Evolutionary conservation across 2,329 filamentous ascomycete genomes (phyloP).

Genomic region (Dothiorella sarmentorum): DNA sequence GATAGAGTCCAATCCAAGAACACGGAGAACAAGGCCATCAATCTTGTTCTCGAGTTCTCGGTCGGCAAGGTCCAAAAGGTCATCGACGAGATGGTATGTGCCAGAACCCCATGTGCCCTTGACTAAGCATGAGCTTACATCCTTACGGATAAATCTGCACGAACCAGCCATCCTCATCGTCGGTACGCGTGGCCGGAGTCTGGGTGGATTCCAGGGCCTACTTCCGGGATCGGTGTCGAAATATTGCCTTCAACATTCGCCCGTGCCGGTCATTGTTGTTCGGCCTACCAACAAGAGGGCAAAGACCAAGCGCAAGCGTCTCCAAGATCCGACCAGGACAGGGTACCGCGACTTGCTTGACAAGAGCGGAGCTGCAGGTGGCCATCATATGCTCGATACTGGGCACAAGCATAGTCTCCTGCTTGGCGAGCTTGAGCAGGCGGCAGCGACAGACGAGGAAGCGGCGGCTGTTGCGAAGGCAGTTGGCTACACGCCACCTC

Average conservation of each 20-base stretch:
- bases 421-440: conserved; percentile 32
- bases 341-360: conserved; percentile 77
- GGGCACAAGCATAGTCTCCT: conserved; percentile 47
- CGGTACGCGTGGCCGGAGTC: conserved; percentile 77
- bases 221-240: conserved; percentile 89
- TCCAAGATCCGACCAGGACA: conserved; percentile 69
- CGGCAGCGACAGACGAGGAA: conserved; percentile 43
- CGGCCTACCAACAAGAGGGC: conserved; percentile 81
- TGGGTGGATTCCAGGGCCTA: conserved; percentile 81
- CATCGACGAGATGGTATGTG: conserved; percentile 79
- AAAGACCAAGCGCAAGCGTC: conserved; percentile 84
- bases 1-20: conserved; percentile 77
- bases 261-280: conserved; percentile 89
- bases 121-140: conserved; percentile 18
- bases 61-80: conserved; percentile 87
- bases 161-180: conserved; percentile 89
- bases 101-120: not conserved
- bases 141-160: conserved; percentile 75
- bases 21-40: conserved; percentile 76
- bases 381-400: conserved; percentile 52
- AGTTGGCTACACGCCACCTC: conserved; percentile 40
- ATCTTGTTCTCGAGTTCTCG: conserved; percentile 79
- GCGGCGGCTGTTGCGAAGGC: conserved; percentile 50
- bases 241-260: conserved; percentile 90
- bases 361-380: conserved; percentile 52